phyloP scores from a whole-genome alignment of 2,329 filamentous ascomycete genomes.

The Alternaria infectoria region DNA sequence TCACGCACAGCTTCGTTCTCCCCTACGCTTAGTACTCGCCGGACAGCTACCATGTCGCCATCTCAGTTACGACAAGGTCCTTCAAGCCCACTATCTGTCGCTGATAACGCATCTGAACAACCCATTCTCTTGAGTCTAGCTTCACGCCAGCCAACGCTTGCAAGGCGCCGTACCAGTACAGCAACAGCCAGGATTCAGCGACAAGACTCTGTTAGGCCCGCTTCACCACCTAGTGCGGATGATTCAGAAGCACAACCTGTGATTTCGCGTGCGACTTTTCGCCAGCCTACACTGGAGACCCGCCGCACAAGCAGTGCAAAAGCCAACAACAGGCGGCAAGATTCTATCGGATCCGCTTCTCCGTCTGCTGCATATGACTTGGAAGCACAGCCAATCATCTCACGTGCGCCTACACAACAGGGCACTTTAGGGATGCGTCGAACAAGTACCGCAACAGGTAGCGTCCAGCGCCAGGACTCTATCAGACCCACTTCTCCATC shows the following conservation, averaged over 20 bases:
- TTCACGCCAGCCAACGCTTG: not conserved
- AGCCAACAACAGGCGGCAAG: not conserved
- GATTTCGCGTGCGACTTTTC: not conserved
- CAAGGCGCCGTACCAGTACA: not conserved
- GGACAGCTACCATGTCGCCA: not conserved
- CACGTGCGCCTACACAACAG: not conserved
- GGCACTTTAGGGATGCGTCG: not conserved
- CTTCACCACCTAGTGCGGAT: constrained; percentile 4
- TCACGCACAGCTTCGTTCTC: not conserved
- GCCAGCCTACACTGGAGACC: not conserved
- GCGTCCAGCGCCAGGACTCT: not conserved
- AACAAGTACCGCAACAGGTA: not conserved
- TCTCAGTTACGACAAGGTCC: not conserved
- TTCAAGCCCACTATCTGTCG: not conserved
- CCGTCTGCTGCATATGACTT: not conserved
- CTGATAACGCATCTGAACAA: not conserved
- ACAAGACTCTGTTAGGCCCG: not conserved
- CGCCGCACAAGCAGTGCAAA: not conserved
- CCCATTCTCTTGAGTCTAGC: not conserved
- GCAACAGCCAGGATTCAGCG: not conserved
- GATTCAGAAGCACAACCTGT: not conserved
- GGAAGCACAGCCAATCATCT: not conserved
- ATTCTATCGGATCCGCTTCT: not conserved
- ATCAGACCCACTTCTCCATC: not conserved
- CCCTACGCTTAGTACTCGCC: not conserved